These are phyloP conservation scores for Blepharisma undulans DNA, from an alignment of 169 alveolate species.

Conservation along the genomic window DNA sequence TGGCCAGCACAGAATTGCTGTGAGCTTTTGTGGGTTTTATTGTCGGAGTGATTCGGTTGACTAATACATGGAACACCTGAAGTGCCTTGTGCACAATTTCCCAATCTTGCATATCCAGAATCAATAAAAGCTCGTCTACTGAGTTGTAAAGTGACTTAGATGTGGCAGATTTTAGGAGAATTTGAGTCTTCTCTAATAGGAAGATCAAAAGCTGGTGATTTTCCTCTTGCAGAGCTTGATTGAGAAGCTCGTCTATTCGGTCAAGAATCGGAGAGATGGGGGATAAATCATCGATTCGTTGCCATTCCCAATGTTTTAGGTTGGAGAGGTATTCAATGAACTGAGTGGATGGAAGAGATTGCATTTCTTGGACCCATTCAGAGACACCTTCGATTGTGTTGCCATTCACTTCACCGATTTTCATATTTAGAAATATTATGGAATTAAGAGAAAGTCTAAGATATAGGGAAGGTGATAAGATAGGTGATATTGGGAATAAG, in stretches of 20 bases:
- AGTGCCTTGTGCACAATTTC: not conserved
- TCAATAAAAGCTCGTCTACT: not conserved
- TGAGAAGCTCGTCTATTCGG: slow-evolving; percentile 32
- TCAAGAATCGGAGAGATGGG: slow-evolving; percentile 17
- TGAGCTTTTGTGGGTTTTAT: slow-evolving; percentile 20
- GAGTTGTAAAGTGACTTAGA: slow-evolving; percentile 33
- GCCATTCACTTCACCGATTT: not conserved
- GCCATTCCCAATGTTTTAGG: slow-evolving; percentile 19
- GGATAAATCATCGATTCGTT: slow-evolving; percentile 5
- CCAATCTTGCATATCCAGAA: slow-evolving; percentile 1
- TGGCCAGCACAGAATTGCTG: not conserved
- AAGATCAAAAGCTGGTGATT: not conserved
- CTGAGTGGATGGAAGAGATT: not conserved
- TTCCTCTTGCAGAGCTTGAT: not conserved
- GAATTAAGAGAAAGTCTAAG: not conserved
- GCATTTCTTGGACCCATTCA: not conserved
- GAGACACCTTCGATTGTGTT: not conserved
- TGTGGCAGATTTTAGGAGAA: not conserved
- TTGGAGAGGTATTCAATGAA: not conserved
- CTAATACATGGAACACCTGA: slow-evolving; percentile 10
- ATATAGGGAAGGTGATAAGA: not conserved
- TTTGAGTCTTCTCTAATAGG: not conserved
- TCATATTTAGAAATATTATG: slow-evolving; percentile 5
- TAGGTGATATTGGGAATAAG: not conserved
- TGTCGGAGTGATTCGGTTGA: slow-evolving; percentile 33